phyloP scores from a whole-genome alignment of 2,329 filamentous ascomycete genomes.

The Trichoderma aggressivum region DNA sequence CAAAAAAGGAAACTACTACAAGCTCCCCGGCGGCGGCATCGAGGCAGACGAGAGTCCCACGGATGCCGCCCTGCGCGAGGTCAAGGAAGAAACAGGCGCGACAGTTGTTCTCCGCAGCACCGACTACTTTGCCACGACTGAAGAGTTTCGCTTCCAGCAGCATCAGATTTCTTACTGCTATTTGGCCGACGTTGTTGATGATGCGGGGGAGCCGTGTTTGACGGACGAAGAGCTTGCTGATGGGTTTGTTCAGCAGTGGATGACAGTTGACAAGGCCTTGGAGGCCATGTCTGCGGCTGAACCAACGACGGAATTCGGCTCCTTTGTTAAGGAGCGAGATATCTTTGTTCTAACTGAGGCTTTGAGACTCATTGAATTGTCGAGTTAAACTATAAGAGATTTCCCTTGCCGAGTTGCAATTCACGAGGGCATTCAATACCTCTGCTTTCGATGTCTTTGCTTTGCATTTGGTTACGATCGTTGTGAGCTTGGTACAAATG shows the following conservation, averaged over 20 bases:
- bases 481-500: background rate
- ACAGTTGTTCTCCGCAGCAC: background rate
- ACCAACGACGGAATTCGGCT: background rate
- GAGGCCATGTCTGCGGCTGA: background rate
- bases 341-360: background rate
- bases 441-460: background rate
- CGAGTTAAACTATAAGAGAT: background rate
- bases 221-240: constrained; percentile 18
- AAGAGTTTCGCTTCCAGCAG: constrained; percentile 19
- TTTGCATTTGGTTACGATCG: background rate
- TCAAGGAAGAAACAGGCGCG: constrained; percentile 18
- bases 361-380: background rate
- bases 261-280: background rate
- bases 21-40: constrained; percentile 21
- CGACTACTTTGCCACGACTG: constrained; percentile 14
- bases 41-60: constrained; percentile 8
- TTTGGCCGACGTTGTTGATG: constrained; percentile 17
- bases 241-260: constrained; percentile 16
- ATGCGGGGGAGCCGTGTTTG: constrained; percentile 9
- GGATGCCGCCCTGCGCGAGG: constrained; percentile 11
- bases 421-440: background rate
- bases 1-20: constrained; percentile 18
- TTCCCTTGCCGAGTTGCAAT: background rate
- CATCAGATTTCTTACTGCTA: constrained; percentile 21
- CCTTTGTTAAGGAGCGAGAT: background rate